Evolutionary conservation across 805 yeast species (phyloP), one percentile per base, ranked within the genome.

Genomic region (Nadsonia fulvescens): DNA sequence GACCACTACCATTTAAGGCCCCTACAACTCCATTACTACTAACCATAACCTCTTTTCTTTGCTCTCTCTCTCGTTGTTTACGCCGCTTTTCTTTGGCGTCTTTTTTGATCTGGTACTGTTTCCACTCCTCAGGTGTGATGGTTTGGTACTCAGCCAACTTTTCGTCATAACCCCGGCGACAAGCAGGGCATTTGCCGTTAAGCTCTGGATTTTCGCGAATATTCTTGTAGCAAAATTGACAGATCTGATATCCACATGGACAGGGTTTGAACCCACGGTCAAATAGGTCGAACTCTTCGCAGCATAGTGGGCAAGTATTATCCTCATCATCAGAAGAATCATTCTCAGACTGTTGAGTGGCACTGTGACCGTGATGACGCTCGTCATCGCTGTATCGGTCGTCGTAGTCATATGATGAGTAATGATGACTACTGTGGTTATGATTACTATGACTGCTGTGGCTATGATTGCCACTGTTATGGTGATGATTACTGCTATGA

Each of bases 191-290:
- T 38, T 81, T 68, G 3, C 95, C 96, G 47, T 83, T 83, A 35
- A 86, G 57, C 47, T 89, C 94, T 2, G 95, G 95, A 40, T 86
- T 86, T 37, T 81, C 89, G 36, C 94, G 67, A 42, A 89, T 89
- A 48, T 83, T 86, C 55, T 89, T 89, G 61, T 86, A 89, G 52
- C 99, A 89, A 47, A 89, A 89, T 60, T 86, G 96, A 51, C 99
- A 89, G 32, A 89, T 78, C 49, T 91, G 95, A 45, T 89, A 89
- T 10, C 99, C 99, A 56, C 99, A 89, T 1, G 96, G 96, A 58
- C 99, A 89, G n/a, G 99, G 99, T 50, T 76, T 81, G 61, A 89
- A 89, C 55, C 82, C 79, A 45, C 77, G 81, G 53, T 89, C 98
- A 10, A 92, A 76, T 24, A 86, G 70, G 51, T 89, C 99, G 82